These are phyloP conservation scores for Fusarium nematophilum DNA, from an alignment of 2,329 filamentous ascomycete genomes.

Conservation along the genomic window DNA sequence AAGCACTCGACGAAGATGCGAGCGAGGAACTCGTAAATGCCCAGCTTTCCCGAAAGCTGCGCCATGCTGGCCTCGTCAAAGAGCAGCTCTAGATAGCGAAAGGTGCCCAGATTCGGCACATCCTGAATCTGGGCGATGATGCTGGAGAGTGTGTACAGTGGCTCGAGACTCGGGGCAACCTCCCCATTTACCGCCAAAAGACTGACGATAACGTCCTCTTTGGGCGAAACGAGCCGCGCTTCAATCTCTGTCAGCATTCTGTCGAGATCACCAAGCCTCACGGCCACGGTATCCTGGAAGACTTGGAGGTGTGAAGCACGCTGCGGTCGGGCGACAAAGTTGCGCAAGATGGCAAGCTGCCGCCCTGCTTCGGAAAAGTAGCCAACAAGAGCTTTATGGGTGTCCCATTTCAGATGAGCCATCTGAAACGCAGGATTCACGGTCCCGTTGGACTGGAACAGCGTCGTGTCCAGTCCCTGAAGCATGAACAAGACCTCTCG, in stretches of 20 bases:
- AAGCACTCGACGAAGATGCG: slow-evolving; percentile 84
- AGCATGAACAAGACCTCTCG: slow-evolving; percentile 90
- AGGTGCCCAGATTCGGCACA: slow-evolving; percentile 63
- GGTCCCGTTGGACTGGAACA: slow-evolving; percentile 67
- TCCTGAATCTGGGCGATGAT: slow-evolving; percentile 69
- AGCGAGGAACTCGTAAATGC: slow-evolving; percentile 72
- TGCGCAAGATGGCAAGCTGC: slow-evolving; percentile 58
- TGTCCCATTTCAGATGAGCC: slow-evolving; percentile 60
- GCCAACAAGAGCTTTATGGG: slow-evolving; percentile 60
- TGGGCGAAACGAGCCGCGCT: slow-evolving; percentile 65
- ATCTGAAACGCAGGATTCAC: slow-evolving; percentile 59
- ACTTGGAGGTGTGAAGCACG: slow-evolving; percentile 73
- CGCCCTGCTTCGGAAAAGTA: slow-evolving; percentile 61
- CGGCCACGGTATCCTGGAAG: slow-evolving; percentile 73
- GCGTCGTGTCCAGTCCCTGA: slow-evolving; percentile 77
- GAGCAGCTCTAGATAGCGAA: slow-evolving; percentile 82
- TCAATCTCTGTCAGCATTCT: slow-evolving; percentile 69
- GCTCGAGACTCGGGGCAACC: slow-evolving; percentile 62
- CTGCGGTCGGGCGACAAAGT: slow-evolving; percentile 57
- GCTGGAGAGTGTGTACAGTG: slow-evolving; percentile 69
- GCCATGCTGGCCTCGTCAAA: slow-evolving; percentile 76
- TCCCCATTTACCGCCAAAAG: slow-evolving; percentile 71
- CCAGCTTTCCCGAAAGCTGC: slow-evolving; percentile 75
- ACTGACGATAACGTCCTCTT: slow-evolving; percentile 70
- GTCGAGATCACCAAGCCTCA: slow-evolving; percentile 69